Evolutionary conservation across 306 rosid species (phyloP), one percentile per base, ranked within the genome.

Genomic region (Trifolium fragiferum): DNA sequence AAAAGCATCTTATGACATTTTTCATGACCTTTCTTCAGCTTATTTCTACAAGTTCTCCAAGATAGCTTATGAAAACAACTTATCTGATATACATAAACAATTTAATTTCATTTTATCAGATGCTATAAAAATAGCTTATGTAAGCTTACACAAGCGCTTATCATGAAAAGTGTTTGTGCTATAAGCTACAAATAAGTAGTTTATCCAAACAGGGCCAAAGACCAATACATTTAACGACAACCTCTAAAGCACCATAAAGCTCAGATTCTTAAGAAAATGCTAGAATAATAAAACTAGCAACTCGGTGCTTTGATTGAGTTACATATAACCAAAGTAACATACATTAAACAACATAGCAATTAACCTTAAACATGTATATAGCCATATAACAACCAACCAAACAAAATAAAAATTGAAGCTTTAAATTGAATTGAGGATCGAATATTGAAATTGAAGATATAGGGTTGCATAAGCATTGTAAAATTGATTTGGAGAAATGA

Each of bases 401-500:
- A 30, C 18, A 46, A 46, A 0, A 2, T 1, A 30, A 30, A 30
- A 30, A 30, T 7, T 53, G 60, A 10, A 53, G 30, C 9, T 3
- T 53, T 3, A 53, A 13, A 1, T 53, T 53, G 2, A 53, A 53
- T 19, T 3, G 10, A 0, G 9, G 59, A 10, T 53, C 9, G 0
- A 53, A 53, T 18, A 18, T 7, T 57, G 74, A 75, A 37, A 68
- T 68, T 68, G n/a, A 27, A 10, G 25, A 40, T 30, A 73, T 74
- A 11, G 11, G 53, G 75, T 16, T 16, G 62, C 66, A n/a, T n/a
- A n/a, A n/a, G n/a, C n/a, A 30, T 30, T 65, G 68, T 30, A n/a
- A n/a, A n/a, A 53, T 38, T 69, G 8, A 33, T 4, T 33, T 4
- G 0, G 1, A 35, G 15, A 80, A 74, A 14, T 35, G 1, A 46